A percentile compares a stretch with the other conserved stretches of the same genome.
phyloP scores from a whole-genome alignment of 2,329 filamentous ascomycete species.

The Coniochaeta sp. region DNA sequence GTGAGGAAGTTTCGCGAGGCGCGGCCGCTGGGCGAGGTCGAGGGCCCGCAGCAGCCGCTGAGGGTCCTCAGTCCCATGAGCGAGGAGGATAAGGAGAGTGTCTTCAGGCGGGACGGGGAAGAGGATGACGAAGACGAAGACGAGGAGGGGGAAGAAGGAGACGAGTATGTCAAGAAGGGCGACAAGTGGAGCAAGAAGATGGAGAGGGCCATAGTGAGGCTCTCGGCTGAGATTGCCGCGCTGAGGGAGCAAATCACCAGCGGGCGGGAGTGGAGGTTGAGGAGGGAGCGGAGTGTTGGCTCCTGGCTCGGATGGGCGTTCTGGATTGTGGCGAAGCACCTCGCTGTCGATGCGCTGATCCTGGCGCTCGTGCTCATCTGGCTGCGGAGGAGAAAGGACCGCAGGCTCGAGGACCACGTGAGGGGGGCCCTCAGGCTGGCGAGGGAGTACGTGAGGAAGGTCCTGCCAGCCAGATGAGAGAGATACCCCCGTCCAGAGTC shows the following conservation, averaged over 20 bases:
- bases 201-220: conserved; percentile 77
- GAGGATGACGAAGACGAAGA: conserved; percentile 37
- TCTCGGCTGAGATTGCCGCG: conserved; percentile 89
- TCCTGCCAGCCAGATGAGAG: conserved; percentile 49
- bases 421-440: conserved; percentile 51
- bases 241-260: conserved; percentile 83
- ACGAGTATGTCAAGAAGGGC: conserved; percentile 32
- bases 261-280: conserved; percentile 62
- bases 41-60: conserved; percentile 51
- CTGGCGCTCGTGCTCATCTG: conserved; percentile 61
- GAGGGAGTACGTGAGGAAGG: conserved; percentile 51
- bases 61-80: conserved; percentile 79
- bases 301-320: conserved; percentile 66
- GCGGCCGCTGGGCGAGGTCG: conserved; percentile 25
- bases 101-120: conserved; percentile 34
- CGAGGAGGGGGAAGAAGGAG: conserved; percentile 28
- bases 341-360: conserved; percentile 63
- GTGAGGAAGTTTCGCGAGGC: conserved; percentile 21
- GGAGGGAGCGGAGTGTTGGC: conserved; percentile 55
- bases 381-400: conserved; percentile 65
- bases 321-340: conserved; percentile 65
- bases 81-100: conserved; percentile 60
- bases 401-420: conserved; percentile 66
- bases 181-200: conserved; percentile 73
- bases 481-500: neutral